Conservation (phyloP, 140 eudicot genomes). For the Cichorium intybus region DNA sequence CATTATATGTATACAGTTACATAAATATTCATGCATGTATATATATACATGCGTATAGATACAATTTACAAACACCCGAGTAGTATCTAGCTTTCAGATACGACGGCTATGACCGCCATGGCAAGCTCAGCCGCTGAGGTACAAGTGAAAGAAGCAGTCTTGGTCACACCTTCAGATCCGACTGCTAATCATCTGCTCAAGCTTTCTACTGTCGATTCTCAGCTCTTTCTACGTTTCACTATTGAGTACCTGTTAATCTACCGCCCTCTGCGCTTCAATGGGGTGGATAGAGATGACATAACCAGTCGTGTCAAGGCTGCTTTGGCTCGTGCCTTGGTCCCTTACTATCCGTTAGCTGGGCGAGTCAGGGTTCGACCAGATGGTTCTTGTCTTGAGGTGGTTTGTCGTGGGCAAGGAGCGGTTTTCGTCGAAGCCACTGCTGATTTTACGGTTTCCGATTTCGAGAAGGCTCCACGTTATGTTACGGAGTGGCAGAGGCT, state of each 20-base stretch:
- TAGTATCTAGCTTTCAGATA: background rate
- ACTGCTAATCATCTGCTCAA: constrained; percentile 52
- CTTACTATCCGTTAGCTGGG: constrained; percentile 76
- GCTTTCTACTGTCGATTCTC: constrained; percentile 76
- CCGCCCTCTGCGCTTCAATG: constrained; percentile 25
- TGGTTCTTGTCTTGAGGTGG: constrained; percentile 59
- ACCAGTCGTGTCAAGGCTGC: constrained; percentile 45
- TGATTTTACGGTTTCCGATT: constrained; percentile 35
- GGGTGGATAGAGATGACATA: constrained; percentile 13
- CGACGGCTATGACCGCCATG: constrained; percentile 1
- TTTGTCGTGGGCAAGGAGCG: constrained; percentile 69
- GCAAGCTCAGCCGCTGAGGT: constrained; percentile 21
- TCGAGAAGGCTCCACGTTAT: constrained; percentile 53
- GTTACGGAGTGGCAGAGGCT: constrained; percentile 58
- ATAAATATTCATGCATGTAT: background rate
- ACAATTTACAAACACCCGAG: background rate
- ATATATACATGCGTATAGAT: background rate
- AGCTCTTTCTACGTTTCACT: constrained; percentile 68
- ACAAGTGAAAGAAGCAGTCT: constrained; percentile 46
- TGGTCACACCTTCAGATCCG: constrained; percentile 65
- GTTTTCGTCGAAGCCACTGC: constrained; percentile 58
- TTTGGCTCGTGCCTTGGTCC: constrained; percentile 60
- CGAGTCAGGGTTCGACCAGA: constrained; percentile 53
- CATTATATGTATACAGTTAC: background rate
- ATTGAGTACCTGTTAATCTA: constrained; percentile 66